A percentile compares a stretch with the other conserved stretches of the same genome.
These are phyloP conservation scores for Russula foetens DNA, from an alignment of 768 basidiomycete species.

Conservation along the genomic window DNA sequence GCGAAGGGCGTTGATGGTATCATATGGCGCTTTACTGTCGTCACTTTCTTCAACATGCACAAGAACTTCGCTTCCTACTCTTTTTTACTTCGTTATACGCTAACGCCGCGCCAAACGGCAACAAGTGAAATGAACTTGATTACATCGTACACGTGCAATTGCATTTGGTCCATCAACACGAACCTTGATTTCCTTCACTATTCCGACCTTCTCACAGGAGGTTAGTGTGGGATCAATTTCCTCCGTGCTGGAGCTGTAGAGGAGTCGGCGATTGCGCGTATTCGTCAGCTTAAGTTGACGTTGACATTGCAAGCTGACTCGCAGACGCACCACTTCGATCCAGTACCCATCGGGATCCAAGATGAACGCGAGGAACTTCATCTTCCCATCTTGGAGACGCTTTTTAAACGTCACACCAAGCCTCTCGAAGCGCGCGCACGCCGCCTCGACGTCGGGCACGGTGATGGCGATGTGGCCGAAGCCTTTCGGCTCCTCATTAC, in stretches of 20 bases:
- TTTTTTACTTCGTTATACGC: too few species aligned
- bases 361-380: conserved; percentile 79
- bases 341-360: conserved; percentile 67
- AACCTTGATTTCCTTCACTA: not conserved
- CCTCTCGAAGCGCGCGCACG: conserved; percentile 76
- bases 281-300: not conserved
- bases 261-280: too few species aligned
- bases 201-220: not conserved
- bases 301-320: not conserved
- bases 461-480: conserved; percentile 89
- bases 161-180: not conserved
- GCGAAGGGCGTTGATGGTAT: too few species aligned
- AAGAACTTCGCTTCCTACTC: too few species aligned
- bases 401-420: conserved; percentile 85
- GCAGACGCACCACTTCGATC: conserved; percentile 18
- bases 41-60: too few species aligned
- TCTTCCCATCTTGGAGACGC: conserved; percentile 73
- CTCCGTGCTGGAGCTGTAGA: too few species aligned
- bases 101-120: too few species aligned
- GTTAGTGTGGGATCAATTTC: too few species aligned
- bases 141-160: too few species aligned
- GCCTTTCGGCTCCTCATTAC: conserved; percentile 74
- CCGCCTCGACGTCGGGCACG: conserved; percentile 73
- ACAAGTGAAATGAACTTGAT: too few species aligned
- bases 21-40: too few species aligned